Evolutionary conservation across 768 basidiomycete genomes (phyloP), one percentile per base, ranked within the genome.

Genomic region (Russula sp.): DNA sequence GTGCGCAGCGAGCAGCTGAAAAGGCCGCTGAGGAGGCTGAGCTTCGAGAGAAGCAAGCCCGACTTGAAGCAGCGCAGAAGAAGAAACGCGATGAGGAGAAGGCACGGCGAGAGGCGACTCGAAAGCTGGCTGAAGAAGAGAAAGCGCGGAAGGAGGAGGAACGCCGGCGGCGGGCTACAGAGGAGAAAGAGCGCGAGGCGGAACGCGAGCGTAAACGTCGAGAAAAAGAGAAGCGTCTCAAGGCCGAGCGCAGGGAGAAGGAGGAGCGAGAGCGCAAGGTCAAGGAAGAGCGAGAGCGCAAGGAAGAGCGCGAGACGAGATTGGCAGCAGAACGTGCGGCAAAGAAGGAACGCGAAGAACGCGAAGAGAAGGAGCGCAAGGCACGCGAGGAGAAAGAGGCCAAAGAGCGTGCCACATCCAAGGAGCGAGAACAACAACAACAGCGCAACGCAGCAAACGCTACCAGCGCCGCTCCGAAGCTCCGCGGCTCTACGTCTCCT

Each of bases 41-140:
- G 2, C 60, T 77, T 56, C 89, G 88, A 73, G 89, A 88, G 8
- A 88, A 87, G 71, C 91, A 89, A 63, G 83, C 79, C 26, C 88
- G 86, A 5, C 79, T 83, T 38, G 94, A 96, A 72, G 90, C 91
- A 66, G 93, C 93, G 72, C 81, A 81, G 67, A 85, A 85, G 65
- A 88, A 85, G 78, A 87, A 85, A 69, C 84, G 85, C 26, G 95
- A 97, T 67, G 95, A 98, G 75, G 94, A 97, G 64, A 84, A 89
- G n/a, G 75, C 76, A 2, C 83, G 82, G 67, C 86, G 90, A 26
- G 95, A 98, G 71, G 83, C 85, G 55, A 81, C 81, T 63, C 86
- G 87, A 63, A 88, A 88, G 73, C 85, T 82, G 57, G 82, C 83
- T 32, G 92, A 94, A 63, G 94, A 96, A 72, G 94, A 95, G 75